A percentile compares a stretch with the other conserved stretches of the same genome.
These are phyloP conservation scores for Elaphomyces granulatus DNA, from an alignment of 495 filamentous ascomycete species.

Conservation along the genomic window DNA sequence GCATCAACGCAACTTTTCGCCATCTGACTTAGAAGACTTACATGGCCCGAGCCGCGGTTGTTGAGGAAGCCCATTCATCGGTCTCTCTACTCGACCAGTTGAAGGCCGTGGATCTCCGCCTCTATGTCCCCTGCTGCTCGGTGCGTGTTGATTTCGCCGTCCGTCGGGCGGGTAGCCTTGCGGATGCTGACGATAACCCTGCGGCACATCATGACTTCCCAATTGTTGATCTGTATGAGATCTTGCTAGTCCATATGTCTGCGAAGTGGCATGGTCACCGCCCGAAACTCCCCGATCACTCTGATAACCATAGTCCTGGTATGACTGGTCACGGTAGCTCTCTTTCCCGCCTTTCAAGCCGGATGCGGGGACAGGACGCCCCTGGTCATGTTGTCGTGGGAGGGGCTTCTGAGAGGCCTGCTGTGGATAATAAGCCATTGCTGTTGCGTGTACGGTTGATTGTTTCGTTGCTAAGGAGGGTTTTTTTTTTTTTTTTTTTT, in stretches of 20 bases:
- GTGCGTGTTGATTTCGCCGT: constrained; percentile 9
- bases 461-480: no score
- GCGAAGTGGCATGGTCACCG: constrained; percentile 34
- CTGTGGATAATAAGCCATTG: no score
- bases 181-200: constrained; percentile 31
- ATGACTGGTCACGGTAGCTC: no score
- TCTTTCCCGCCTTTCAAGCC: no score
- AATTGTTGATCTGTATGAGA: constrained; percentile 21
- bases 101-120: not conserved
- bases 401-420: no score
- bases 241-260: constrained; percentile 30
- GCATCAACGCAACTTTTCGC: not conserved
- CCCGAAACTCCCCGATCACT: constrained; percentile 29
- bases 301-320: constrained; percentile 36
- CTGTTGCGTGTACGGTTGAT: no score
- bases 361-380: no score
- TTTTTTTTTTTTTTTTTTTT: no score
- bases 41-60: constrained; percentile 19
- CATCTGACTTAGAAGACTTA: constrained; percentile 16
- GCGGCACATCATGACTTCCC: constrained; percentile 16
- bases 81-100: not conserved
- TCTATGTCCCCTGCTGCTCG: no score
- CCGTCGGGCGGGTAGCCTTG: constrained; percentile 36
- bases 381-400: no score
- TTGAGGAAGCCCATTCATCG: not conserved